Evolutionary conservation across 2,329 filamentous ascomycete species (phyloP).

Genomic region (Fusarium praegraminearum): DNA sequence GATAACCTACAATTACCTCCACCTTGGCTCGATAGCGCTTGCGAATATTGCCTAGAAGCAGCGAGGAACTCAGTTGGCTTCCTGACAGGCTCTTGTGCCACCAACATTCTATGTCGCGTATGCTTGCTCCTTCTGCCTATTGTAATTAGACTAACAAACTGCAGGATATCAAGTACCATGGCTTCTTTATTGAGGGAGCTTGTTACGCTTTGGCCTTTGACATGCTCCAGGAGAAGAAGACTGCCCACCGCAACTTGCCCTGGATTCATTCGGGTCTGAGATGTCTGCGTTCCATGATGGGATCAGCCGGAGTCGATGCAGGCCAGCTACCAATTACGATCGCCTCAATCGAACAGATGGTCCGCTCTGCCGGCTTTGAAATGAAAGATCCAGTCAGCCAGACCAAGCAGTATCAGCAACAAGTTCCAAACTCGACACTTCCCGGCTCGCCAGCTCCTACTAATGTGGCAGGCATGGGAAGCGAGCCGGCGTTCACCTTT

Average conservation of each 20-base stretch:
- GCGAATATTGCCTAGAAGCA: constrained; percentile 56
- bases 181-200: constrained; percentile 58
- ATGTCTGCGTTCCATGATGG: constrained; percentile 53
- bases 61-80: constrained; percentile 57
- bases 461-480: constrained; percentile 21
- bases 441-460: constrained; percentile 35
- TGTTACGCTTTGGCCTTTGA: constrained; percentile 58
- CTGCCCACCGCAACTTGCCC: constrained; percentile 54
- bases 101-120: constrained; percentile 56
- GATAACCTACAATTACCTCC: constrained; percentile 40
- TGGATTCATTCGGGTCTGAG: constrained; percentile 57
- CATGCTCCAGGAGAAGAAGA: constrained; percentile 55
- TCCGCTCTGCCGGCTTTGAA: constrained; percentile 47
- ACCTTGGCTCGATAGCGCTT: constrained; percentile 58
- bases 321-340: constrained; percentile 45
- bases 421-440: constrained; percentile 28
- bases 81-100: constrained; percentile 54
- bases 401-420: constrained; percentile 31
- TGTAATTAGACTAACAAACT: constrained; percentile 5
- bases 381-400: constrained; percentile 38
- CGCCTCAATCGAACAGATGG: constrained; percentile 49
- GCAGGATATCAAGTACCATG: constrained; percentile 59
- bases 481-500: constrained; percentile 44
- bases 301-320: constrained; percentile 32
- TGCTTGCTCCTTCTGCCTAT: background rate